Conservation (phyloP, 2,329 filamentous ascomycete species). For the Rhynchosporium secalis region DNA sequence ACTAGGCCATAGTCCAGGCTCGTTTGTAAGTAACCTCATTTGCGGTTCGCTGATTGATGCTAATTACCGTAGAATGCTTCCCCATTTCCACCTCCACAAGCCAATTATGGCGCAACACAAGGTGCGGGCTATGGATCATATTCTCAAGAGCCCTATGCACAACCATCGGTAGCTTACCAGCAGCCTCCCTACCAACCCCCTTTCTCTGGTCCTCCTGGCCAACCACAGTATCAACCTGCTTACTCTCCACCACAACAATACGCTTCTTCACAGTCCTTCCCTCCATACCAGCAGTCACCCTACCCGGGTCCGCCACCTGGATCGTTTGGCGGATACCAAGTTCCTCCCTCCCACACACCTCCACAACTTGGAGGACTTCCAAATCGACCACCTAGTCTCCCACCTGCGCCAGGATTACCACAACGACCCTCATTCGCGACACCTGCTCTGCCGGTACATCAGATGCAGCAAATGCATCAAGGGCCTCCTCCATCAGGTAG, state of each 20-base stretch:
- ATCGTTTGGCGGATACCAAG: slow-evolving; percentile 46
- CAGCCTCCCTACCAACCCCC: slow-evolving; percentile 42
- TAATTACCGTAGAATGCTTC: slow-evolving; percentile 37
- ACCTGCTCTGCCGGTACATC: slow-evolving; percentile 49
- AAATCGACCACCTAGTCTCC: slow-evolving; percentile 53
- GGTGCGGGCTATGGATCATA: slow-evolving; percentile 40
- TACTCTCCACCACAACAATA: slow-evolving; percentile 40
- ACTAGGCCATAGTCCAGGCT: slow-evolving; percentile 52
- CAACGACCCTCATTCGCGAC: slow-evolving; percentile 59
- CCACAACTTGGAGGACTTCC: slow-evolving; percentile 44
- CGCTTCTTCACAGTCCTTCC: slow-evolving; percentile 36
- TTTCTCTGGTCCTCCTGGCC: slow-evolving; percentile 40
- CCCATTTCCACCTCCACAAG: slow-evolving; percentile 37
- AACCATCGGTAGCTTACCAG: slow-evolving; percentile 45
- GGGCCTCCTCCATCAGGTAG: slow-evolving; percentile 42
- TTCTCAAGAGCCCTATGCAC: slow-evolving; percentile 41
- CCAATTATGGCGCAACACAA: slow-evolving; percentile 35
- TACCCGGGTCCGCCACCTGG: slow-evolving; percentile 45
- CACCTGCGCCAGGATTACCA: slow-evolving; percentile 57
- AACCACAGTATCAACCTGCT: slow-evolving; percentile 37
- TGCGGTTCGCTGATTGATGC: not conserved
- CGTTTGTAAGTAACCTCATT: slow-evolving; percentile 56
- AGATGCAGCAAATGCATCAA: slow-evolving; percentile 57
- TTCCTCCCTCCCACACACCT: slow-evolving; percentile 45
- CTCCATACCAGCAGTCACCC: slow-evolving; percentile 37